Evolutionary conservation across 176 grass and related monocot species (phyloP).

Genomic region (Guadua angustifolia): DNA sequence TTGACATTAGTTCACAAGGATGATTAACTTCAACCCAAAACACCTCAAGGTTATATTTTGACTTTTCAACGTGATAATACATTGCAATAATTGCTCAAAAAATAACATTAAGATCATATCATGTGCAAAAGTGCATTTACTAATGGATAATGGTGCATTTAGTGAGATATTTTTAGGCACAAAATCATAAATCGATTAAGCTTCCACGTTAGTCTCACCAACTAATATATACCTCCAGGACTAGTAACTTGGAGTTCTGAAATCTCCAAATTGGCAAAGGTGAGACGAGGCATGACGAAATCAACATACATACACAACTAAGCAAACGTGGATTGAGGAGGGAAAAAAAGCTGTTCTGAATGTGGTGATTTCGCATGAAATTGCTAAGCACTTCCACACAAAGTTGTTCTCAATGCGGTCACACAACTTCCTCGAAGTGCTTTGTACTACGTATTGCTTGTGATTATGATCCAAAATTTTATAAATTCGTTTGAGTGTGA

Average conservation of each 20-base stretch:
- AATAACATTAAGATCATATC: no score
- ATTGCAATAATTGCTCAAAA: no score
- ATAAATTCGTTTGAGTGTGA: no score
- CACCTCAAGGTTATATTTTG: no score
- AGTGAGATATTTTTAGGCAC: constrained; percentile 45
- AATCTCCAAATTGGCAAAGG: constrained; percentile 43
- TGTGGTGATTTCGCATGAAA: neutral
- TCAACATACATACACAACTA: neutral
- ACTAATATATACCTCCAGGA: constrained; percentile 50
- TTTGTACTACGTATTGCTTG: neutral
- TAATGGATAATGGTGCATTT: neutral
- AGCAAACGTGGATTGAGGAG: neutral
- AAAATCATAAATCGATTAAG: constrained; percentile 30
- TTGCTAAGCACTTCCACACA: neutral
- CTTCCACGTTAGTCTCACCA: constrained; percentile 45
- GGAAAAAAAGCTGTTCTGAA: neutral
- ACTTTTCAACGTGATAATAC: no score
- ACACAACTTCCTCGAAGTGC: neutral
- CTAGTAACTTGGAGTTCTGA: constrained; percentile 39
- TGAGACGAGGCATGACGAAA: constrained; percentile 37
- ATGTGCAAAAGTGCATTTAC: no score
- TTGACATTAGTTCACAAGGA: no score
- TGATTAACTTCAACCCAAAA: no score
- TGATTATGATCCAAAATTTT: no score
- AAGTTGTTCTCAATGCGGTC: no score